A percentile compares a stretch with the other conserved stretches of the same genome.
Conservation (phyloP, 805 yeast species). For the Metschnikowia borealis region DNA sequence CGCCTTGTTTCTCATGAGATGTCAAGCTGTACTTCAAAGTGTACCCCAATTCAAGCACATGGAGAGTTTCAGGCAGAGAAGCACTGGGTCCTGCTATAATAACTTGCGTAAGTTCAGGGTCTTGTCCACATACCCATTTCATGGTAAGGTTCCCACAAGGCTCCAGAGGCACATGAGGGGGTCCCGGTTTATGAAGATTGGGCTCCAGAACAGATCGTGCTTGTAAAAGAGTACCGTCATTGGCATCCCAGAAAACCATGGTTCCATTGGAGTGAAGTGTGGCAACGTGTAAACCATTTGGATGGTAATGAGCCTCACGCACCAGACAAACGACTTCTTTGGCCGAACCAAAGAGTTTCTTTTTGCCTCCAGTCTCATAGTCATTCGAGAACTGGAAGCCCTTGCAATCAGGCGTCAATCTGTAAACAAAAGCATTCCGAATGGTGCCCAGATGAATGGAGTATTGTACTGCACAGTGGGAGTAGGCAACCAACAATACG, state of each 20-base stretch:
- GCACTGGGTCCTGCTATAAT: conserved; percentile 67
- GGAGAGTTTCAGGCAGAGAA: conserved; percentile 26
- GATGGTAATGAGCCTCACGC: conserved; percentile 73
- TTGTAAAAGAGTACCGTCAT: conserved; percentile 65
- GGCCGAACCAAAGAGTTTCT: conserved; percentile 35
- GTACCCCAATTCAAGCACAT: conserved; percentile 68
- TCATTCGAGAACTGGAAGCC: conserved; percentile 43
- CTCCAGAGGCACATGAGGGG: conserved; percentile 15
- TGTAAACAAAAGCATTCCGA: conserved; percentile 56
- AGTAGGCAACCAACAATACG: conserved; percentile 67
- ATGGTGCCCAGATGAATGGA: conserved; percentile 59
- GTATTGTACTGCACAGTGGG: conserved; percentile 64
- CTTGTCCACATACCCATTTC: conserved; percentile 74
- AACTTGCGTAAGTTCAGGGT: conserved; percentile 77
- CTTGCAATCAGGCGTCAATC: conserved; percentile 61
- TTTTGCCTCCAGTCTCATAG: conserved; percentile 37
- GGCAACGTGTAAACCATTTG: conserved; percentile 82
- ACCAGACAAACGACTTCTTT: conserved; percentile 32
- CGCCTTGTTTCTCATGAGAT: conserved; percentile 78
- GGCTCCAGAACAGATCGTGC: conserved; percentile 71
- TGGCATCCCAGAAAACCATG: conserved; percentile 89
- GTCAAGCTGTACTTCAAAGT: conserved; percentile 79
- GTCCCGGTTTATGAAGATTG: conserved; percentile 54
- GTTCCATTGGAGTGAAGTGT: conserved; percentile 82
- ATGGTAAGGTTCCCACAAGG: conserved; percentile 27